These are phyloP conservation scores for Jacaranda mimosifolia DNA, from an alignment of 257 asterid species.

Conservation along the genomic window DNA sequence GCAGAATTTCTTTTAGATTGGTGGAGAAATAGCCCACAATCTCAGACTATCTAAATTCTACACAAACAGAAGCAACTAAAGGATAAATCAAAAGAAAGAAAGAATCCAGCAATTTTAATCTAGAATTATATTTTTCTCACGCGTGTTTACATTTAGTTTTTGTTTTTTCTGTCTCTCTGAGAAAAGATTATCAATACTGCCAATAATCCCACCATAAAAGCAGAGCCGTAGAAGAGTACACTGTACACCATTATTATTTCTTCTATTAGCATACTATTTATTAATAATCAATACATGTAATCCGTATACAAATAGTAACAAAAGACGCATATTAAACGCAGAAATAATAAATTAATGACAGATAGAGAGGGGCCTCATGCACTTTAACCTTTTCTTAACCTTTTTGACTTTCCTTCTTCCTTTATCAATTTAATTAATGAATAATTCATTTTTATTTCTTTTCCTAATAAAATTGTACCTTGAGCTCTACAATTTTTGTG, in stretches of 20 bases:
- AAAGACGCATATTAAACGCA: not conserved
- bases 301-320: not conserved
- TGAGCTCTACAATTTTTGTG: too few species aligned
- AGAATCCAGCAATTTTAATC: not conserved
- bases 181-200: not conserved
- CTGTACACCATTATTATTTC: not conserved
- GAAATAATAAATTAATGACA: too few species aligned
- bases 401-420: not conserved
- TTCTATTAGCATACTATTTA: not conserved
- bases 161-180: not conserved
- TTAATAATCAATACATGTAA: not conserved
- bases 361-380: not conserved
- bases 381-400: not conserved
- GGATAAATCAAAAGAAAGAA: not conserved
- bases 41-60: slow-evolving; percentile 5
- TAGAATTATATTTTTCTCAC: too few species aligned
- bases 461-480: too few species aligned
- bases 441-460: not conserved
- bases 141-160: not conserved
- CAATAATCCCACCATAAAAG: not conserved
- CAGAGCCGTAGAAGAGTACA: not conserved
- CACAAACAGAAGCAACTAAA: slow-evolving; percentile 9
- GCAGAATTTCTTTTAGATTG: slow-evolving; percentile 24
- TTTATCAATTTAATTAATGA: not conserved
- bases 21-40: slow-evolving; percentile 27